A percentile compares a stretch with the other conserved stretches of the same genome.
Evolutionary conservation across 2,329 filamentous ascomycete species (phyloP).

Genomic region (Scytalidium sp.): DNA sequence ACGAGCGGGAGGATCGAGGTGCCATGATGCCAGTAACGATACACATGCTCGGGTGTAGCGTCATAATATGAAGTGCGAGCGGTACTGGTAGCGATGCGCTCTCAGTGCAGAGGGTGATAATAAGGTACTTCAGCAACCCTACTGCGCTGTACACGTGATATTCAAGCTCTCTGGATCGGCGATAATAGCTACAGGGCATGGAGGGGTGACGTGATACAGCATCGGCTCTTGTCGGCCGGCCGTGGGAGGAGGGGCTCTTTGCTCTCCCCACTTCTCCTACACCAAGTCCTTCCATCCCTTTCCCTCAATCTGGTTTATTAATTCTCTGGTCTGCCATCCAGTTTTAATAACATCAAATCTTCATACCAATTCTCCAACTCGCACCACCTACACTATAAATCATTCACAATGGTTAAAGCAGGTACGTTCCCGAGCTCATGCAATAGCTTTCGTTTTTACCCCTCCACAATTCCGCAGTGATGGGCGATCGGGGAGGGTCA

Average conservation of each 20-base stretch:
- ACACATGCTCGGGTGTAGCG: too few relatives aligned
- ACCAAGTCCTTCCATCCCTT: not conserved
- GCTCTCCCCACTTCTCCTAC: not conserved
- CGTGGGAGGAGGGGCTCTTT: not conserved
- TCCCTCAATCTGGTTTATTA: not conserved
- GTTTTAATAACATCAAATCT: not conserved
- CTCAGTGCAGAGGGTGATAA: too few relatives aligned
- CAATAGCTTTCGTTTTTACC: slow-evolving; percentile 4
- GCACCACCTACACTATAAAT: slow-evolving; percentile 35
- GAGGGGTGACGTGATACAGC: not conserved
- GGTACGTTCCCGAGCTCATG: slow-evolving; percentile 55
- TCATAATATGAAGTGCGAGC: too few relatives aligned
- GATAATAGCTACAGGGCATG: not conserved
- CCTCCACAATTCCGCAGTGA: slow-evolving; percentile 4
- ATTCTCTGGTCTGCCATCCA: not conserved
- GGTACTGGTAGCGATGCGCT: too few relatives aligned
- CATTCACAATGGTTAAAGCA: slow-evolving; percentile 94
- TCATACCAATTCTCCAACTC: not conserved
- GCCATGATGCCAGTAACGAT: too few relatives aligned
- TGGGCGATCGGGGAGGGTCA: slow-evolving; percentile 28
- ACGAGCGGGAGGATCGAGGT: too few relatives aligned
- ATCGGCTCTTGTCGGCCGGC: not conserved
- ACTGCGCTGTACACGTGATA: not conserved
- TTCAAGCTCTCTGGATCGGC: not conserved
- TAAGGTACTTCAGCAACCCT: too few relatives aligned